Evolutionary conservation across 768 basidiomycete species (phyloP), one percentile per base, ranked within the genome.

Genomic region (Lyophyllum decastes): DNA sequence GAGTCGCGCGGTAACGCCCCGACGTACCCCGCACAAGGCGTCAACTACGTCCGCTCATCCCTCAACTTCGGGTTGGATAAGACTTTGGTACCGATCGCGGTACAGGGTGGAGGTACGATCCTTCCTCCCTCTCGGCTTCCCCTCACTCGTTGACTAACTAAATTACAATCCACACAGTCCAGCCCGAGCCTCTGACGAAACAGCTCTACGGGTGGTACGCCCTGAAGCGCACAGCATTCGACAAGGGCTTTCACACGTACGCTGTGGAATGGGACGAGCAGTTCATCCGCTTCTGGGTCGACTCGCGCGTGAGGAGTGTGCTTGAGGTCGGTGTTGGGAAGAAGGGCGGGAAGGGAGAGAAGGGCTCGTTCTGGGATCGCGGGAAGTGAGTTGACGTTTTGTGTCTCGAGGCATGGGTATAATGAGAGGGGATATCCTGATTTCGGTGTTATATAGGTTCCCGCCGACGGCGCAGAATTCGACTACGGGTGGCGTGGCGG

Each of bases 251-350:
- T 78, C 91, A 94, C 68, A 88, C 83, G 0, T 95, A 87, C 60
- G 78, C 79, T 14, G 64, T 95, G 47, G 93, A 94, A 70, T 95
- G 92, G 93, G 85, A 82, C 44, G 74, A 81, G 24, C 64, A 77
- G 7, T 94, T 86, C 69, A 76, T 95, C 73, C 76, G 89, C 11
- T 78, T 89, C 60, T 92, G 89, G 66, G 85, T 94, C 63, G 93
- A 95, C 72, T 79, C 79, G 16, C 78, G 89, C 10, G 78, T 92
- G 3, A 77, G 83, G 46, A 78, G 83, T 51, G 82, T 87, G 75
- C 75, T 95, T 30, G 73, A 84, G 19, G 64, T 92, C 22, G 61
- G 65, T 24, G 86, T 89, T 67, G 75, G 45, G 52, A 78, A 82
- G 19, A 54, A 57, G 27, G 64, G 64, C 57, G 58, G 65, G n/a